These are phyloP conservation scores for Porphyrellus cyaneotinctus DNA, from an alignment of 768 basidiomycete genomes.

Conservation along the genomic window DNA sequence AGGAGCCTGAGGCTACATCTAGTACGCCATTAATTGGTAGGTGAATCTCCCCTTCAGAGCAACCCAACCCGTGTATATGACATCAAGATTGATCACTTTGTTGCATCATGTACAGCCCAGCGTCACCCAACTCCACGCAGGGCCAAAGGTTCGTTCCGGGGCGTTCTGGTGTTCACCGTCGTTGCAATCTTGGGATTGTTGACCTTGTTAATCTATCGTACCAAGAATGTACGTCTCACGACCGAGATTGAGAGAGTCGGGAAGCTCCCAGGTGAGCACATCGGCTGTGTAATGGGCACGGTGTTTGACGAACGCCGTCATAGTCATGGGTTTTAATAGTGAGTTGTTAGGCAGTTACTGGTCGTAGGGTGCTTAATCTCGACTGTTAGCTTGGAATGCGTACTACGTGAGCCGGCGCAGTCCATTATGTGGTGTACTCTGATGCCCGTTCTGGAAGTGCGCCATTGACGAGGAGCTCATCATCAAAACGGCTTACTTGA, in stretches of 20 bases:
- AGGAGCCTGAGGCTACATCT: background rate
- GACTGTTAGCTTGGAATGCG: slow-evolving; percentile 59
- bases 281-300: background rate
- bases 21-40: slow-evolving; percentile 22
- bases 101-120: background rate
- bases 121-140: background rate
- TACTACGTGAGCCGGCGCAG: slow-evolving; percentile 45
- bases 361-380: slow-evolving; percentile 3
- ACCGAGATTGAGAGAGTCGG: slow-evolving; percentile 25
- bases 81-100: background rate
- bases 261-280: slow-evolving; percentile 34
- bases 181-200: slow-evolving; percentile 19
- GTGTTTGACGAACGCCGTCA: background rate
- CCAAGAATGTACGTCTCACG: background rate
- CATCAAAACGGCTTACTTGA: slow-evolving; percentile 44
- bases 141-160: slow-evolving; percentile 4
- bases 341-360: slow-evolving; percentile 17
- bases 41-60: background rate
- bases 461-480: slow-evolving; percentile 53
- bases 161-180: slow-evolving; percentile 15
- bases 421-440: background rate
- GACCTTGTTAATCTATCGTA: slow-evolving; percentile 12
- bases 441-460: slow-evolving; percentile 37
- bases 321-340: slow-evolving; percentile 67
- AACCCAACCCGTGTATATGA: background rate